Evolutionary conservation across 176 grass and related monocot genomes (phyloP).

Genomic region (Bonia amplexicaulis): DNA sequence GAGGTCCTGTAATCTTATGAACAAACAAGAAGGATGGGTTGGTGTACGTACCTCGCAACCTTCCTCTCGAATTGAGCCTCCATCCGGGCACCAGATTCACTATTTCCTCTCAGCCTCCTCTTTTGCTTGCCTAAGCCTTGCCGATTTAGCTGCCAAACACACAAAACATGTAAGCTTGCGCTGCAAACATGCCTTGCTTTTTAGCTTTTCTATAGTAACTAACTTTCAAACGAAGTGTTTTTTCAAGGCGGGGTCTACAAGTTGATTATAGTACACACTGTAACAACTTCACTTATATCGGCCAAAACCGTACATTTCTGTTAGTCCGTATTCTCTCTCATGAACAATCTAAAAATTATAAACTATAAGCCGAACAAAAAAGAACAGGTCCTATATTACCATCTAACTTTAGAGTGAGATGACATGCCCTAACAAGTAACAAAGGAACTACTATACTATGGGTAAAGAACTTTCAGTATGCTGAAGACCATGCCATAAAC

Average conservation of each 20-base stretch:
- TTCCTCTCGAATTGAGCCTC: slow-evolving; percentile 83
- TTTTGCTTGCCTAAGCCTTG: slow-evolving; percentile 81
- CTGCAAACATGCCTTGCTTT: no score
- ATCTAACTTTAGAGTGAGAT: neutral
- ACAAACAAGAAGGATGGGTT: neutral
- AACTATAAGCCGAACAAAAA: no score
- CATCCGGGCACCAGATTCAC: slow-evolving; percentile 63
- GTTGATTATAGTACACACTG: no score
- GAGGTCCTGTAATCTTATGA: neutral
- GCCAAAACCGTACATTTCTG: rapidly evolving
- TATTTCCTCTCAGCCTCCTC: slow-evolving; percentile 87
- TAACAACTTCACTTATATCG: no score
- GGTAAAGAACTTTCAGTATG: neutral
- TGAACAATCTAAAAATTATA: no score
- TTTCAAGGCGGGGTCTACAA: no score
- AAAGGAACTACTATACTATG: neutral
- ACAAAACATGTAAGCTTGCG: neutral
- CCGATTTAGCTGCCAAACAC: slow-evolving; percentile 54
- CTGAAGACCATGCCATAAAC: neutral
- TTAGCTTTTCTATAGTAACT: no score
- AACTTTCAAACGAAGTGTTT: no score
- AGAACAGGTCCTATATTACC: neutral
- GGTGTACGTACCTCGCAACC: slow-evolving; percentile 57
- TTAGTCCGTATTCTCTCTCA: no score
- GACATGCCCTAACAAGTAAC: neutral